These are phyloP conservation scores for Silene latifolia DNA, from an alignment of 148 eudicot species.

Conservation along the genomic window DNA sequence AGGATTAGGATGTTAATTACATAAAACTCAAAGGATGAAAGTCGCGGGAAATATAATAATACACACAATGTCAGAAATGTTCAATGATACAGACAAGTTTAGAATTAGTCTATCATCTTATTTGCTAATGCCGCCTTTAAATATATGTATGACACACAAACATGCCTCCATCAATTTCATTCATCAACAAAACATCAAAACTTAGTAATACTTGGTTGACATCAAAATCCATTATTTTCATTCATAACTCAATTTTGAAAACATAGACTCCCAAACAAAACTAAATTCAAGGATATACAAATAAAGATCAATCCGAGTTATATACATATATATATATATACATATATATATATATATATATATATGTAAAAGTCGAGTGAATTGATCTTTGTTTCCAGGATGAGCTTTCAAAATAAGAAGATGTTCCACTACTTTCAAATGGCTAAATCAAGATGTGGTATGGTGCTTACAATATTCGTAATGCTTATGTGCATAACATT, in stretches of 20 bases:
- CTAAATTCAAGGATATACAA: too few species aligned
- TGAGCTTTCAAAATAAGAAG: neutral
- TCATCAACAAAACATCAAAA: neutral
- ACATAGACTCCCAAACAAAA: too few species aligned
- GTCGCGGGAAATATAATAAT: neutral
- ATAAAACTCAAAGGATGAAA: neutral
- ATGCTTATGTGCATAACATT: conserved; percentile 2
- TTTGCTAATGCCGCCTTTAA: neutral
- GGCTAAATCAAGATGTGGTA: conserved; percentile 1
- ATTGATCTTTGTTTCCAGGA: neutral
- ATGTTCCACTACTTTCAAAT: neutral
- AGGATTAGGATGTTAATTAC: neutral
- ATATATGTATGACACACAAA: neutral
- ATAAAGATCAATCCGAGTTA: too few species aligned
- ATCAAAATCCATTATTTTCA: too few species aligned
- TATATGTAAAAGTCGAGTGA: too few species aligned
- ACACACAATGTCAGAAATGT: neutral
- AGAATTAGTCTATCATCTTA: neutral
- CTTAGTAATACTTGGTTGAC: too few species aligned
- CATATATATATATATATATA: too few species aligned
- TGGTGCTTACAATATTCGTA: neutral
- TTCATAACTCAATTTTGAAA: too few species aligned
- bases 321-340: too few species aligned
- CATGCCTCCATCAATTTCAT: neutral
- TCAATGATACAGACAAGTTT: neutral